Evolutionary conservation across 208 protist genomes (phyloP).

Genomic region (Vickermania spadyakhi): DNA sequence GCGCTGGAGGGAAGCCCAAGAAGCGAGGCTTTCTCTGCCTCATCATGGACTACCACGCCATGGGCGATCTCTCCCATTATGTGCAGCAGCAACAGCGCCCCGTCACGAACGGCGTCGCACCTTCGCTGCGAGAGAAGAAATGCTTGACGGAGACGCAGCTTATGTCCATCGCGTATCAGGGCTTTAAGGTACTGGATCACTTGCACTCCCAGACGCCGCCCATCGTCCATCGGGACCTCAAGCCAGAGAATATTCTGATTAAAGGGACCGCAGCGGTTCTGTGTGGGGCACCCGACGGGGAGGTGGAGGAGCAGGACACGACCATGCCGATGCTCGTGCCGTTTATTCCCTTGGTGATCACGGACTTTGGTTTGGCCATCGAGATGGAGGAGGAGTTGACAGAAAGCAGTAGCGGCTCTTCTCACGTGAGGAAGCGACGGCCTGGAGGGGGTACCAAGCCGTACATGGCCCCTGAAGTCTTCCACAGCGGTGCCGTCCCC

Average conservation of each 20-base stretch:
- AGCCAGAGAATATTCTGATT: conserved; percentile 77
- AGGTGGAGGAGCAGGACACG: background rate
- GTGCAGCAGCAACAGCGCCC: conserved; percentile 14
- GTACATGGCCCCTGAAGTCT: conserved; percentile 80
- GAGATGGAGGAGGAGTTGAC: conserved; percentile 19
- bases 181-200: conserved; percentile 52
- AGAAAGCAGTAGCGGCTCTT: background rate
- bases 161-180: conserved; percentile 71
- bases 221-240: conserved; percentile 61
- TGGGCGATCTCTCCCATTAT: conserved; percentile 74
- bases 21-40: conserved; percentile 65
- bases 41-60: conserved; percentile 74
- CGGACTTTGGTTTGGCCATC: conserved; percentile 79
- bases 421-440: conserved; percentile 2
- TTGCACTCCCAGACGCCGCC: conserved; percentile 53
- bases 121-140: conserved; percentile 14
- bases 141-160: conserved; percentile 62
- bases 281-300: background rate
- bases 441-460: conserved; percentile 63
- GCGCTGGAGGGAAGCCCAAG: conserved; percentile 7
- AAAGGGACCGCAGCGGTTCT: conserved; percentile 11
- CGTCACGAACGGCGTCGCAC: conserved; percentile 9
- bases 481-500: conserved; percentile 40
- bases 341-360: conserved; percentile 69
- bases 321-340: background rate